Conservation (phyloP, 2,329 filamentous ascomycete species). For the Talaromyces sp. region DNA sequence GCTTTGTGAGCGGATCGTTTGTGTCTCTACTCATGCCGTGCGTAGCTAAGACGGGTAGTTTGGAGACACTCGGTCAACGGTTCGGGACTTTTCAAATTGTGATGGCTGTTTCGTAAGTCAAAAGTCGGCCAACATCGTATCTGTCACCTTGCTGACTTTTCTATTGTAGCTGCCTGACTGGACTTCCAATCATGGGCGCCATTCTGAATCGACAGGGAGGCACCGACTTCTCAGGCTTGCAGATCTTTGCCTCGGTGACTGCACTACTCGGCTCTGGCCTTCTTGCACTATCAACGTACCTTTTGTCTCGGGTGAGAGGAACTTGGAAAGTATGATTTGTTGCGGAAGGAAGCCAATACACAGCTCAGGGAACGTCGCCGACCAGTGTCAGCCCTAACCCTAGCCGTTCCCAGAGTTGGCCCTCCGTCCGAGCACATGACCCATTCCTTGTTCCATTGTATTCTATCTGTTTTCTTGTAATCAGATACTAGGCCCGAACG, state of each 20-base stretch:
- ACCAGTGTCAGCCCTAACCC: too few species aligned
- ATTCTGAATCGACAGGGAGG: conserved; percentile 24
- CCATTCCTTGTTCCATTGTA: background rate
- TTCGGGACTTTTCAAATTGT: conserved; percentile 32
- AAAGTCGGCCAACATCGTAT: background rate
- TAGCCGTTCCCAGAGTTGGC: background rate
- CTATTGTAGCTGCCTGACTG: conserved; percentile 24
- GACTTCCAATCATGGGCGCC: conserved; percentile 29
- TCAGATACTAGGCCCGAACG: too few species aligned
- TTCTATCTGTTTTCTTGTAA: too few species aligned
- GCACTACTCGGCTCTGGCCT: conserved; percentile 17
- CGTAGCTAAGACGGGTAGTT: conserved; percentile 27
- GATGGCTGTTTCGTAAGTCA: conserved; percentile 23
- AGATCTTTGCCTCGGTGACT: conserved; percentile 24
- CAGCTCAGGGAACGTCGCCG: too few species aligned
- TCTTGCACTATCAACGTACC: background rate
- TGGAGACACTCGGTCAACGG: conserved; percentile 33
- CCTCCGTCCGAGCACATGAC: background rate
- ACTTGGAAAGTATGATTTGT: conserved; percentile 7
- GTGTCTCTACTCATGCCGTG: conserved; percentile 32
- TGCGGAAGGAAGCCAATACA: too few species aligned
- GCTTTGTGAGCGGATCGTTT: conserved; percentile 30
- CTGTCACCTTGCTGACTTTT: background rate
- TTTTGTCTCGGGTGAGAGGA: background rate
- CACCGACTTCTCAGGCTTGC: conserved; percentile 25